phyloP scores from a whole-genome alignment of 306 rosid species.

The Boehmeria nivea region DNA sequence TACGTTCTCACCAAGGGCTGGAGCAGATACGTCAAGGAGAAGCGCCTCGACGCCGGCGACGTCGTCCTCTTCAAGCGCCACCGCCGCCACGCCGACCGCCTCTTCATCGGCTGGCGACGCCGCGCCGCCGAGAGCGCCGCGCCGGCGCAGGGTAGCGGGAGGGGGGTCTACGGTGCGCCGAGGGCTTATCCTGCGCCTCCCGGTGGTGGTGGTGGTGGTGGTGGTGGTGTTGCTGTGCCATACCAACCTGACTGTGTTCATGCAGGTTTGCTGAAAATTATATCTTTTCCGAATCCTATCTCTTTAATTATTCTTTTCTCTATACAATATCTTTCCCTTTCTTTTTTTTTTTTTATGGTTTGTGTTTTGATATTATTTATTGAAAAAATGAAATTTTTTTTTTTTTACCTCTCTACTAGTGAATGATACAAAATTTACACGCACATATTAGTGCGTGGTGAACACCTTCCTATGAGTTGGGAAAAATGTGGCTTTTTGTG shows the following conservation, averaged over 20 bases:
- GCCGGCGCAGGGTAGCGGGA: conserved; percentile 24
- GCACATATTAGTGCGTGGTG: too few species aligned
- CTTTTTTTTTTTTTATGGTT: not conserved
- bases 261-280: conserved; percentile 38
- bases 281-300: conserved; percentile 13
- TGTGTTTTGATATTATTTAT: too few species aligned
- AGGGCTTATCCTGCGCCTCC: conserved; percentile 52
- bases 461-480: too few species aligned
- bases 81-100: conserved; percentile 43
- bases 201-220: not conserved
- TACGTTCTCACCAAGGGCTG: conserved; percentile 90
- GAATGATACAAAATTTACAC: too few species aligned
- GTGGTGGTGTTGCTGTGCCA: conserved; percentile 27
- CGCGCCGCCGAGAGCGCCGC: conserved; percentile 7
- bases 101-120: conserved; percentile 69
- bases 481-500: too few species aligned
- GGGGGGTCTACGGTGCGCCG: conserved; percentile 15
- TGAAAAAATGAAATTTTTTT: too few species aligned
- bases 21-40: conserved; percentile 95
- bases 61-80: conserved; percentile 67
- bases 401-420: too few species aligned
- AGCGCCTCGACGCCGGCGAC: conserved; percentile 88
- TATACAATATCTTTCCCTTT: not conserved
- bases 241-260: conserved; percentile 63
- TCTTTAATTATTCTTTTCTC: not conserved